Evolutionary conservation across 1,284 basidiomycete species (phyloP).

Genomic region (Cryptococcus sp.): DNA sequence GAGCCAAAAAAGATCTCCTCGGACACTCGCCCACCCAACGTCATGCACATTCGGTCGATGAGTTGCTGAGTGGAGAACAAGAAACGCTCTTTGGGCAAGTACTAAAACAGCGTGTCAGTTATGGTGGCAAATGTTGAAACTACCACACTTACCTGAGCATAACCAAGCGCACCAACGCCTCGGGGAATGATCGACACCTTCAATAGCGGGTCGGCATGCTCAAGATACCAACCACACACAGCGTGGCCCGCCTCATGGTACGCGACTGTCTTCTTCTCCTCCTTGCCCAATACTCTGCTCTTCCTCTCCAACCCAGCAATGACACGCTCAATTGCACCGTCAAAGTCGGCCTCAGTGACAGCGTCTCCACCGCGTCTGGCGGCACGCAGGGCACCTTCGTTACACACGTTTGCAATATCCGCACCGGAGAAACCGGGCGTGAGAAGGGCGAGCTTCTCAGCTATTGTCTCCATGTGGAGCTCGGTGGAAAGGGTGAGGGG

Average conservation of each 20-base stretch:
- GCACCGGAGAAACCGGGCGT: constrained; percentile 98
- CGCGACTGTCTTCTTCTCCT: constrained; percentile 98
- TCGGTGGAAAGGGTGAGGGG: constrained; percentile 72
- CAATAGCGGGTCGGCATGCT: constrained; percentile 93
- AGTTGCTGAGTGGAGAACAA: constrained; percentile 94
- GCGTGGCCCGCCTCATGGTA: constrained; percentile 99
- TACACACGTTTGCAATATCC: constrained; percentile 98
- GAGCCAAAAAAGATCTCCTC: constrained; percentile 97
- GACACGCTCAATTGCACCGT: constrained; percentile 96
- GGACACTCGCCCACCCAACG: constrained; percentile 94
- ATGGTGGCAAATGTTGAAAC: background rate
- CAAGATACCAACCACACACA: constrained; percentile 96
- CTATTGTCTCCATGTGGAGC: constrained; percentile 65
- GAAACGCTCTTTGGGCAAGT: constrained; percentile 94
- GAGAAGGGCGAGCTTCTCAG: constrained; percentile 90
- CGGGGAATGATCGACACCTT: constrained; percentile 99
- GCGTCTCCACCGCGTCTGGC: constrained; percentile 79
- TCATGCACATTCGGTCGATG: constrained; percentile 96
- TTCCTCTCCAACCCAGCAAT: constrained; percentile 97
- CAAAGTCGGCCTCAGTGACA: constrained; percentile 86
- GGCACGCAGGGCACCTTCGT: constrained; percentile 94
- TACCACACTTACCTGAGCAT: constrained; percentile 71
- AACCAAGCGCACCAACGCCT: constrained; percentile 92
- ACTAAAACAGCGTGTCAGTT: constrained; percentile 57
- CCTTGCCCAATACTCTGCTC: constrained; percentile 84